phyloP scores from a whole-genome alignment of 129 eudicot species.

The Sambucus nigra region DNA sequence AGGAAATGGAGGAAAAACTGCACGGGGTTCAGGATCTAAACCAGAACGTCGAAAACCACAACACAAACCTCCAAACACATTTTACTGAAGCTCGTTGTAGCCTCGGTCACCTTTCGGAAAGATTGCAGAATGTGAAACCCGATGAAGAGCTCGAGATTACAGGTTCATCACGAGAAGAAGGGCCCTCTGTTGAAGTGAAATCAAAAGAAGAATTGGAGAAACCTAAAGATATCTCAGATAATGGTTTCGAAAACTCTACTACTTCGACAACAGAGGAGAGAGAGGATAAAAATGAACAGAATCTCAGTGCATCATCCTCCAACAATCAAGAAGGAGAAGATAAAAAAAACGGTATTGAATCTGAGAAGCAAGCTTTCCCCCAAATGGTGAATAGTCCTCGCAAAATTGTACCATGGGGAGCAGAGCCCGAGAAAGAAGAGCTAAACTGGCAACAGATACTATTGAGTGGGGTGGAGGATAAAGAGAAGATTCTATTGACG shows the following conservation, averaged over 20 bases:
- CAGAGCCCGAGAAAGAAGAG: constrained; percentile 22
- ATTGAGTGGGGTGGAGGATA: constrained; percentile 56
- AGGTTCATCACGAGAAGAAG: too few relatives aligned
- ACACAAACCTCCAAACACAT: constrained; percentile 33
- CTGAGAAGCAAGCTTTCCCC: constrained; percentile 1
- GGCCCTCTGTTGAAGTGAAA: not conserved
- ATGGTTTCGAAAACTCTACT: not conserved
- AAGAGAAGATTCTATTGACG: constrained; percentile 50
- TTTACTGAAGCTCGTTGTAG: constrained; percentile 47
- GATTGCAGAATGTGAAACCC: constrained; percentile 36
- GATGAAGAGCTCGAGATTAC: constrained; percentile 36
- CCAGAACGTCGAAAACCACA: constrained; percentile 34
- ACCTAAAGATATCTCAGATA: not conserved
- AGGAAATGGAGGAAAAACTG: constrained; percentile 55
- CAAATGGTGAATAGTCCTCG: not conserved
- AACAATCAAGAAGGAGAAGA: constrained; percentile 7
- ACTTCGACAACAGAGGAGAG: constrained; percentile 11
- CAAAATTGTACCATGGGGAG: constrained; percentile 9
- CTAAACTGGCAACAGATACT: constrained; percentile 54
- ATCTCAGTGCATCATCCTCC: not conserved
- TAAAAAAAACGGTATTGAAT: constrained; percentile 11
- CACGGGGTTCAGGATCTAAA: constrained; percentile 39
- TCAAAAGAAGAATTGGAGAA: constrained; percentile 8
- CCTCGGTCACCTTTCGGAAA: constrained; percentile 44
- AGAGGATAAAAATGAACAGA: constrained; percentile 1